Percentiles rank a stretch among this genome's conserved stretches.
Evolutionary conservation across 2,329 filamentous ascomycete species (phyloP).

Genomic region (Xylariales sp.): DNA sequence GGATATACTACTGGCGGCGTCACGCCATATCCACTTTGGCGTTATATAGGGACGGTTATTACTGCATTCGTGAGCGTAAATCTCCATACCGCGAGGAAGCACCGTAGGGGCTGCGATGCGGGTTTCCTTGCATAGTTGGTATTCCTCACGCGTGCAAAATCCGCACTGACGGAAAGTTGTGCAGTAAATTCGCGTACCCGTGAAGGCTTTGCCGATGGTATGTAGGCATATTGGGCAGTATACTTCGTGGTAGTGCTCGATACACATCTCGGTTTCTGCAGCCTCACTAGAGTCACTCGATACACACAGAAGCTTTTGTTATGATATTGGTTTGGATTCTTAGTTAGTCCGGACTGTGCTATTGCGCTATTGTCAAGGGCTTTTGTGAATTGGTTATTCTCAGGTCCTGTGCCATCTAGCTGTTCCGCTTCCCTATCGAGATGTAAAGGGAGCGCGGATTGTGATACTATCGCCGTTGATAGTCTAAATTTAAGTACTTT

Average conservation of each 20-base stretch:
- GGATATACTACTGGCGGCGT: not conserved
- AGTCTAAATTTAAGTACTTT: too few species aligned
- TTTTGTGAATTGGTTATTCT: too few species aligned
- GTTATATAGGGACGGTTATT: not conserved
- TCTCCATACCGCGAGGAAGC: not conserved
- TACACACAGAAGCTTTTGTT: too few species aligned
- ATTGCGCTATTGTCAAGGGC: too few species aligned
- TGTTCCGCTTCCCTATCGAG: too few species aligned
- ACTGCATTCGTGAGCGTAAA: constrained; percentile 25
- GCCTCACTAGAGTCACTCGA: too few species aligned
- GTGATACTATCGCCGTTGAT: too few species aligned
- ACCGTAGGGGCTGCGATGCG: not conserved
- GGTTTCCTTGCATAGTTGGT: constrained; percentile 14
- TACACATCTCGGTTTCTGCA: constrained; percentile 13
- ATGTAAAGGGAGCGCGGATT: too few species aligned
- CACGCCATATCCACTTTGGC: constrained; percentile 15
- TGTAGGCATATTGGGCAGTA: constrained; percentile 23
- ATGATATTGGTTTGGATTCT: too few species aligned
- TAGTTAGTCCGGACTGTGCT: too few species aligned
- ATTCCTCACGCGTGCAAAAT: constrained; percentile 20
- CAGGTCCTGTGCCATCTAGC: too few species aligned
- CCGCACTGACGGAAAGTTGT: not conserved
- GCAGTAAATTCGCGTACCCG: constrained; percentile 19
- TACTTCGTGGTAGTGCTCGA: constrained; percentile 34
- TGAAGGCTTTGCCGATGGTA: constrained; percentile 11